A percentile compares a stretch with the other conserved stretches of the same genome.
Evolutionary conservation across 345 rosid species (phyloP).

Genomic region (Lepidium sativum): DNA sequence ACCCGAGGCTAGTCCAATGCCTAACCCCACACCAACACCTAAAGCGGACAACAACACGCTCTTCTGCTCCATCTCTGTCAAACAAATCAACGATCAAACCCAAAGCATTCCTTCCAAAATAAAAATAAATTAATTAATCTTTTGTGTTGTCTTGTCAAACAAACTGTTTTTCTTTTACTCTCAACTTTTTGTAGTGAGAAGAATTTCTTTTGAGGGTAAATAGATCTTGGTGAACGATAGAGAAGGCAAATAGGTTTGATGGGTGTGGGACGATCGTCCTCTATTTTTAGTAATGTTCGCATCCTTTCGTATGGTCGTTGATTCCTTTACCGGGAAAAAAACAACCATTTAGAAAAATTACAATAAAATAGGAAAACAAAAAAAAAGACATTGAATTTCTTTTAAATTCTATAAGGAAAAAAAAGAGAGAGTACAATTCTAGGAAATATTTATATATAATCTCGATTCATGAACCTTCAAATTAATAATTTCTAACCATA

Average conservation of each 20-base stretch:
- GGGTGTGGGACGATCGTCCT: conserved; percentile 13
- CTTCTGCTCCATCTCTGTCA: conserved; percentile 27
- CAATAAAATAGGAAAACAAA: neutral
- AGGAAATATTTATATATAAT: neutral
- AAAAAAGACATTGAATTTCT: neutral
- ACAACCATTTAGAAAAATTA: neutral
- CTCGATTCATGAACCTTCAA: no score
- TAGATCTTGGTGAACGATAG: conserved; percentile 19
- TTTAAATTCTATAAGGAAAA: neutral
- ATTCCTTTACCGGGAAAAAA: conserved; percentile 9
- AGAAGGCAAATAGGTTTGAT: conserved; percentile 15
- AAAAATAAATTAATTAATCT: neutral
- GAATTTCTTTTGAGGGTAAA: conserved; percentile 5
- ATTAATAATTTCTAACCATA: no score
- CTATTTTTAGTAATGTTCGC: conserved; percentile 18
- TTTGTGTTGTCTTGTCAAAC: conserved; percentile 4
- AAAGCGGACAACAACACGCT: conserved; percentile 54
- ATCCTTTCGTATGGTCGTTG: conserved; percentile 23
- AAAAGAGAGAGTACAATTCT: neutral
- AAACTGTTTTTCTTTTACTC: neutral
- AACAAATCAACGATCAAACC: neutral
- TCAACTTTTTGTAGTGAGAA: conserved; percentile 14
- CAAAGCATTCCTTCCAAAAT: conserved; percentile 19
- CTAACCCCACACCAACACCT: conserved; percentile 88
- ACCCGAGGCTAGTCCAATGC: conserved; percentile 83